Conservation (phyloP, 2,329 filamentous ascomycete species). For the Pseudogymnoascus sp. region DNA sequence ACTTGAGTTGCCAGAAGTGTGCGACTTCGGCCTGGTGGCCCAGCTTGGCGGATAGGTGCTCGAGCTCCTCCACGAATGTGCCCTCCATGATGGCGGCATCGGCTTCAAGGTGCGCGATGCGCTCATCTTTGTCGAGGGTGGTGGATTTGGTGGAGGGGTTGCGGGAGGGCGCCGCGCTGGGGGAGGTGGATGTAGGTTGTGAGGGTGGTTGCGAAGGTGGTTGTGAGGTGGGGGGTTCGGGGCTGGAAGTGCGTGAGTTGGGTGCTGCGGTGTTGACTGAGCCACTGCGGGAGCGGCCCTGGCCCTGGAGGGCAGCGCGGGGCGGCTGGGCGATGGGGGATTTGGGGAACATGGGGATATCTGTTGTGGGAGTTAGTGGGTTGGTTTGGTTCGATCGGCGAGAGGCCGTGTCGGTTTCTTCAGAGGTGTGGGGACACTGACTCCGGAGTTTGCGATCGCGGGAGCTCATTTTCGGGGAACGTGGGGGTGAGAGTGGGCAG, state of each 20-base stretch:
- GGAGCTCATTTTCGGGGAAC: background rate
- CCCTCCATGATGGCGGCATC: conserved; percentile 45
- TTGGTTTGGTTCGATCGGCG: background rate
- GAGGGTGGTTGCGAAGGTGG: background rate
- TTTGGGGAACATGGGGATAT: conserved; percentile 9
- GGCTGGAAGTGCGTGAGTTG: conserved; percentile 1
- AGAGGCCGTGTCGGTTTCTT: background rate
- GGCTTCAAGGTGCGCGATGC: conserved; percentile 44
- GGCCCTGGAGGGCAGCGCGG: conserved; percentile 17
- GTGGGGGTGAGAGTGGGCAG: background rate
- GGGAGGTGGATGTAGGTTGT: conserved; percentile 9
- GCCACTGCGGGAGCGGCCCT: conserved; percentile 13
- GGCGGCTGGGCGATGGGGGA: conserved; percentile 20
- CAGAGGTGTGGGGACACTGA: background rate
- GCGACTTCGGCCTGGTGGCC: conserved; percentile 44
- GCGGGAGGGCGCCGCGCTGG: conserved; percentile 10
- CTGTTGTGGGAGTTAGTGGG: background rate
- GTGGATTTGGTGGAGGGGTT: conserved; percentile 11
- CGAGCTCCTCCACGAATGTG: conserved; percentile 46
- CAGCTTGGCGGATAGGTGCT: conserved; percentile 39
- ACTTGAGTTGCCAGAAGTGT: conserved; percentile 50
- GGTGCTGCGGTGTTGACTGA: conserved; percentile 10
- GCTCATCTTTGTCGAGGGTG: conserved; percentile 39
- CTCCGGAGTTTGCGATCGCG: background rate
- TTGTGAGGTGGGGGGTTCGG: background rate